Base-by-base conservation (phyloP, 352 stramenopile species). In the Globisporangium nagaii region DNA sequence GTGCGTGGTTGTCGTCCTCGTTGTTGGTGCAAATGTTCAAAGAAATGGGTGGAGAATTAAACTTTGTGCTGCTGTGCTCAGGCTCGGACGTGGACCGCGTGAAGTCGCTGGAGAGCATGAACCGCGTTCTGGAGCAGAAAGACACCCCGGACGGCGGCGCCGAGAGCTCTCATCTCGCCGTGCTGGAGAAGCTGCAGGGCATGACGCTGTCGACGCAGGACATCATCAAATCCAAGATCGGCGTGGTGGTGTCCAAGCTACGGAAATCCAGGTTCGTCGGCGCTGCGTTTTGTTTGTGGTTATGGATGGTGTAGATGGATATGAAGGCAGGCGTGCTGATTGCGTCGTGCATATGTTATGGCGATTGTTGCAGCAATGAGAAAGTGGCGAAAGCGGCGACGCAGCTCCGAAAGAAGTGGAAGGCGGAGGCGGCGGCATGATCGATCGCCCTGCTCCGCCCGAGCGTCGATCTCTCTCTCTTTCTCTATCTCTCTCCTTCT, bases 221-320 rank as follows among this genome's bases (percentile, higher is more conserved):
- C 35, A 90, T 93, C 48, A 87, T 90, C 43, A 73, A 81, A 22
- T 87, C 83, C 25, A 88, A 90, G 66, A 76, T 93, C 37, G 83
- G 83, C 36, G 74, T 88, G 24, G 56, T 70, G 6, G 79, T 93
- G 15, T 88, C 75, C 30, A 90, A 86, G 49, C 58, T 93, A 47
- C 83, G 83, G 36, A 90, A 93, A 46, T 87, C 83, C 3, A 76
- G 65, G 77, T 88, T 62, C 41, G 66, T 46, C 30, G 13, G 22
- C 30, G n/a, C n/a, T n/a, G n/a, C n/a, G n/a, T 19, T 37, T 6
- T 25, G 9, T 39, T 44, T 12, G 2, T 28, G 13, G 0, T 19
- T 27, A 36, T 24, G n/a, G 4, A 25, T 25, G 17, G 5, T 9
- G 43, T 15, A n/a, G n/a, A n/a, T n/a, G n/a, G n/a, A n/a, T n/a